Base-by-base conservation (phyloP, 768 basidiomycete species). In the Asterophora parasitica region DNA sequence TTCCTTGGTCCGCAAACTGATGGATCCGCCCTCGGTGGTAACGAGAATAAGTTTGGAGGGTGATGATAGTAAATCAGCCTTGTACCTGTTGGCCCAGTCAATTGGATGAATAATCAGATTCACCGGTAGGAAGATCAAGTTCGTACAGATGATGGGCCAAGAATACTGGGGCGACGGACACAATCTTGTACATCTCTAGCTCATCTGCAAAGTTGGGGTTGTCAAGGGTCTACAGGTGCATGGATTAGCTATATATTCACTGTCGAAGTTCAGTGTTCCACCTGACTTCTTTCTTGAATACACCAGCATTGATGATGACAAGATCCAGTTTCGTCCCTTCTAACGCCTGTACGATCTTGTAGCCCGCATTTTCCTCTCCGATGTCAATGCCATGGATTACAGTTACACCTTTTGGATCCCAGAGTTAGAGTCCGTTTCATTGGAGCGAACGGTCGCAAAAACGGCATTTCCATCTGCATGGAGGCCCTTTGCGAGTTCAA, bases 11-110 rank as follows among this genome's bases (percentile, higher is more conserved):
- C 74, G 61, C 10, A 76, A 61, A 26, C 56, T 57, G 46, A 75
- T 69, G 3, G 73, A 73, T 0, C 73, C 75, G 6, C 68, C 73
- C 61, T 77, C 75, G 3, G 73, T 71, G 2, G 72, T 73, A 17
- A 77, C 63, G 4, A 75, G 59, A 26, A 75, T 57, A 46, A 76
- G 58, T 49, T 73, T 74, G 0, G 71, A 67, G 10, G 54, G 44
- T 0, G 58, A 55, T 0, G 63, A 47, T 17, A 74, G 54, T 4
- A 52, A 43, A 26, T 58, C 46, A 4, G 61, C 46, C 15, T 58
- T 61, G 34, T 43, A 48, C 12, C 61, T 63, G 27, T 26, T 11
- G 35, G 27, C 27, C 13, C 23, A 32, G 6, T 23, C 3, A 23
- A 23, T 6, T 23, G 23, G 23, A 23, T 23, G 23, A 23, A 23